Percentiles rank a stretch among this genome's conserved stretches.
Evolutionary conservation across 192 early-diverging fungal species (phyloP).

Genomic region (Geosiphon pyriformis): DNA sequence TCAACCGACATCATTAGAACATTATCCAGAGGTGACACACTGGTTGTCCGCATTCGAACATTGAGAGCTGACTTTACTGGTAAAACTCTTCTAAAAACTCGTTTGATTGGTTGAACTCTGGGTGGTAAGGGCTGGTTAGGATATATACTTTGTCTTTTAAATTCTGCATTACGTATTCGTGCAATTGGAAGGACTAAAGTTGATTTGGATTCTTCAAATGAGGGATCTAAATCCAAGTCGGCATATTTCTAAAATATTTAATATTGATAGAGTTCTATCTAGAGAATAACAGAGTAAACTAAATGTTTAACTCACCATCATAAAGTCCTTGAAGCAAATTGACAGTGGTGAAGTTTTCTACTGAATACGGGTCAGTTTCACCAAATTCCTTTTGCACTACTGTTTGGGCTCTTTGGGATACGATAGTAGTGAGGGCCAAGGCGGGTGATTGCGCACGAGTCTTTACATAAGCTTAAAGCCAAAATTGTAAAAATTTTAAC

Average conservation of each 20-base stretch:
- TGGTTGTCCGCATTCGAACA: conserved; percentile 56
- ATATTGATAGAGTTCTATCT: background rate
- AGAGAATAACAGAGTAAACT: background rate
- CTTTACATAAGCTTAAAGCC: conserved; percentile 30
- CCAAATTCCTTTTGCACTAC: conserved; percentile 25
- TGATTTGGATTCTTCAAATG: conserved; percentile 21
- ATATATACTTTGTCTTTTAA: conserved; percentile 28
- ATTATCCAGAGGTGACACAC: conserved; percentile 50
- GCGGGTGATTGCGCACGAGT: conserved; percentile 35
- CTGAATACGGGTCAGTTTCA: conserved; percentile 42
- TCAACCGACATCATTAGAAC: conserved; percentile 61
- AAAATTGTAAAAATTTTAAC: background rate
- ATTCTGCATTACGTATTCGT: conserved; percentile 31
- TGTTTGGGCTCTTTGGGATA: conserved; percentile 32
- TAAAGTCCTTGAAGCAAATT: conserved; percentile 47
- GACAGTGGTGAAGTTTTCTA: conserved; percentile 47
- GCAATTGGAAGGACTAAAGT: conserved; percentile 21
- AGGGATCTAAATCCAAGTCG: conserved; percentile 6
- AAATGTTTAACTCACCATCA: conserved; percentile 35
- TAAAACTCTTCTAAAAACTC: conserved; percentile 37
- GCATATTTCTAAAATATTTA: no score
- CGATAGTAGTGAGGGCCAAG: conserved; percentile 35
- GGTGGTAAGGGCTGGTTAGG: conserved; percentile 14
- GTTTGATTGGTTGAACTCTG: conserved; percentile 30
- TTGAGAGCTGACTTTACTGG: conserved; percentile 47